Percentiles rank a stretch among this genome's conserved stretches.
Evolutionary conservation across 805 yeast species (phyloP).

Genomic region (Candida yuanshanica): DNA sequence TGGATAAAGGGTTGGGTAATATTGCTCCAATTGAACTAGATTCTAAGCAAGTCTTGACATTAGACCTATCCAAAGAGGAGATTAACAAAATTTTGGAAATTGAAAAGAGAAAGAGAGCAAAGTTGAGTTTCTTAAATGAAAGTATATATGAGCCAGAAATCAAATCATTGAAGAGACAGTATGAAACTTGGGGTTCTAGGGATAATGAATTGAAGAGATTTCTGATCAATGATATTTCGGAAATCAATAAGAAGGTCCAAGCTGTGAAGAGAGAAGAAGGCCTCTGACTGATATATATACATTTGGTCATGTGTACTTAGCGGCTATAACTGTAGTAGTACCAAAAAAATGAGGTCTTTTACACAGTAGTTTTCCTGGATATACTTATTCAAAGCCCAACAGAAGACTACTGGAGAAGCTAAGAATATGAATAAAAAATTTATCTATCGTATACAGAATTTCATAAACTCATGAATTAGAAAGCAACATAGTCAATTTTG

Average conservation of each 20-base stretch:
- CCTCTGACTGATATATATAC: neutral
- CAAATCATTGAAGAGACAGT: slow-evolving; percentile 7
- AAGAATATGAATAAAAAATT: too few relatives aligned
- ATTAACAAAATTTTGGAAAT: slow-evolving; percentile 12
- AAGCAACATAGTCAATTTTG: neutral
- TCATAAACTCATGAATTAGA: neutral
- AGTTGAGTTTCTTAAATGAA: slow-evolving; percentile 15
- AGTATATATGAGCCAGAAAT: slow-evolving; percentile 15
- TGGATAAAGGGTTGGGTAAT: slow-evolving; percentile 13
- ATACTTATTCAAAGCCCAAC: too few relatives aligned
- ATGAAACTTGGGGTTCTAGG: slow-evolving; percentile 17
- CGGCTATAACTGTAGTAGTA: too few relatives aligned
- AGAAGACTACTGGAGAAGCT: too few relatives aligned
- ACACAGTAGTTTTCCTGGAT: too few relatives aligned
- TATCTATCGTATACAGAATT: neutral
- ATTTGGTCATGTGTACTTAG: too few relatives aligned
- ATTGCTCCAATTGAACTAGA: slow-evolving; percentile 14
- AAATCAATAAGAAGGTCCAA: slow-evolving; percentile 16
- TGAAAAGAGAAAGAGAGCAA: slow-evolving; percentile 18
- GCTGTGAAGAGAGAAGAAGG: slow-evolving; percentile 3
- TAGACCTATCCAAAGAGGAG: slow-evolving; percentile 15
- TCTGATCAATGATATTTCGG: slow-evolving; percentile 15
- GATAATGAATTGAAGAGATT: slow-evolving; percentile 21
- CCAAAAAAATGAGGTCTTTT: too few relatives aligned
- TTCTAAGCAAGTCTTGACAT: slow-evolving; percentile 4